phyloP scores from a whole-genome alignment of 1,139 yeast genomes.

The Pichia sp. region DNA sequence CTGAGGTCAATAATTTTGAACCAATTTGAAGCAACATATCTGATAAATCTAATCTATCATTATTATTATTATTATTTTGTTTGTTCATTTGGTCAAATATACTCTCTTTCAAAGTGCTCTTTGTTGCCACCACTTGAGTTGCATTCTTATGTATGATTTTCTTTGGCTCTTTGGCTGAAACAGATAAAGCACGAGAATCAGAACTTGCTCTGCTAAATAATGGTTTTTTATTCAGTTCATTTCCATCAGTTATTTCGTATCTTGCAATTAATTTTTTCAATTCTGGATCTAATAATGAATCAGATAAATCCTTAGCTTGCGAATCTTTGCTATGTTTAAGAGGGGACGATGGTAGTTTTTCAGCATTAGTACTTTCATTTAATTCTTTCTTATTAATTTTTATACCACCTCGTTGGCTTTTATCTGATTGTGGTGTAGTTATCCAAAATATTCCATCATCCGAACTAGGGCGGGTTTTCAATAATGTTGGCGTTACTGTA shows the following conservation, averaged over 20 bases:
- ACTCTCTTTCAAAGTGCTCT: slow-evolving; percentile 23
- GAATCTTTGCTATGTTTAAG: slow-evolving; percentile 5
- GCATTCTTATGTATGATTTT: background rate
- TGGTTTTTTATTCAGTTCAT: background rate
- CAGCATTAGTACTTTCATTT: background rate
- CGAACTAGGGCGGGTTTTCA: slow-evolving; percentile 20
- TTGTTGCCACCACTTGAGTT: slow-evolving; percentile 23
- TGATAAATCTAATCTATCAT: slow-evolving; percentile 20
- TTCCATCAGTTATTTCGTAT: slow-evolving; percentile 9
- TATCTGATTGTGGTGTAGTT: slow-evolving; percentile 21
- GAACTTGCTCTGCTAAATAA: slow-evolving; percentile 16
- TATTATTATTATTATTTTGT: background rate
- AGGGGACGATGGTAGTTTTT: slow-evolving; percentile 16
- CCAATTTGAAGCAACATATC: slow-evolving; percentile 25
- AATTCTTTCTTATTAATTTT: background rate
- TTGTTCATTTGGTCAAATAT: slow-evolving; percentile 17
- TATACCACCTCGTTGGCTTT: background rate
- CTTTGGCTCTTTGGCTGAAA: background rate
- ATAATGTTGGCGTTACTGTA: background rate
- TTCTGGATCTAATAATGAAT: slow-evolving; percentile 23
- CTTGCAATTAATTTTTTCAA: slow-evolving; percentile 22
- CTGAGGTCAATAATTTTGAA: slow-evolving; percentile 2
- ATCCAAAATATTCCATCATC: slow-evolving; percentile 33
- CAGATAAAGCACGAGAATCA: slow-evolving; percentile 20
- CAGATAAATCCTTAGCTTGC: slow-evolving; percentile 3